These are phyloP conservation scores for Reutealis trisperma DNA, from an alignment of 345 rosid species.

Conservation along the genomic window DNA sequence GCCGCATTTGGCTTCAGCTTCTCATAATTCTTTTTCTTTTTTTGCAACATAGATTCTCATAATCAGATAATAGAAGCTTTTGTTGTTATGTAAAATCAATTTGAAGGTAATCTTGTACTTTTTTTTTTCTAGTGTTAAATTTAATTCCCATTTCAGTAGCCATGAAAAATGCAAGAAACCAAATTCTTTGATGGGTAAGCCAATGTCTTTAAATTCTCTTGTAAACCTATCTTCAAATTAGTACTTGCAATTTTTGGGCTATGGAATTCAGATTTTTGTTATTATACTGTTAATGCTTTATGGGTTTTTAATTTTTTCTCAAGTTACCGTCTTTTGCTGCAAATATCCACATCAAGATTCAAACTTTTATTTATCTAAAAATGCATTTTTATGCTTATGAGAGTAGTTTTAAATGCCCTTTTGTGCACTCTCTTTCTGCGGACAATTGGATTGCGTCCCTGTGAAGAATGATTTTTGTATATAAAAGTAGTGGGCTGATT, in stretches of 20 bases:
- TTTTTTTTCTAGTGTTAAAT: background rate
- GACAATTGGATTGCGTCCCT: slow-evolving; percentile 10
- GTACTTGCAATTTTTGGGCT: background rate
- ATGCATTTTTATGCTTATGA: background rate
- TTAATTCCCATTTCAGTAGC: background rate
- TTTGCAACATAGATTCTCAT: no score
- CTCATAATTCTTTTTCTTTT: no score
- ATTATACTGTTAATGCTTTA: no score
- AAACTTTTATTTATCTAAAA: no score
- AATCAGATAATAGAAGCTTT: no score
- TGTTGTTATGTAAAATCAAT: no score
- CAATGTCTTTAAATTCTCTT: no score
- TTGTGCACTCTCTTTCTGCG: background rate
- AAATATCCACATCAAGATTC: background rate
- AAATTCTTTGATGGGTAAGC: background rate
- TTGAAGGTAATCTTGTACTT: no score
- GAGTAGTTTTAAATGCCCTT: background rate
- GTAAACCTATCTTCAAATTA: background rate
- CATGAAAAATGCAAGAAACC: background rate
- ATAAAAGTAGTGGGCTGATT: slow-evolving; percentile 22
- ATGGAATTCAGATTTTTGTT: no score
- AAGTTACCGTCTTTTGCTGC: background rate
- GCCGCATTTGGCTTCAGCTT: background rate
- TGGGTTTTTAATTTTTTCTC: background rate
- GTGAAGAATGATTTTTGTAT: slow-evolving; percentile 1